Percentiles rank a stretch among this genome's conserved stretches.
These are phyloP conservation scores for Dothistroma pini DNA, from an alignment of 2,329 filamentous ascomycete species.

Conservation along the genomic window DNA sequence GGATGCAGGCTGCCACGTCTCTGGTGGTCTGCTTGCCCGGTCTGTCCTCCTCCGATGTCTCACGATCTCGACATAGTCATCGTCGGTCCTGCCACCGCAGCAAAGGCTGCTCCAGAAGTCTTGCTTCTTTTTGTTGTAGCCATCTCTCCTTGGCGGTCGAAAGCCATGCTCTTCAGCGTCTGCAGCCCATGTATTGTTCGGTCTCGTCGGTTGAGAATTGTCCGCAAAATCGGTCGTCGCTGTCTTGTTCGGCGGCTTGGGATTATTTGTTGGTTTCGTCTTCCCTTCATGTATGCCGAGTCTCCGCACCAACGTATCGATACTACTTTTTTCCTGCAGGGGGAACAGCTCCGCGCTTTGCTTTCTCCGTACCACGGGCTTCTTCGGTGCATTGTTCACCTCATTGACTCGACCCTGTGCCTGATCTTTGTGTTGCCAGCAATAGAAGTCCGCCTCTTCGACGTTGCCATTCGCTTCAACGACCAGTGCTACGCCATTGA, in stretches of 20 bases:
- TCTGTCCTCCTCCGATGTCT: constrained; percentile 38
- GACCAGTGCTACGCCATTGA: constrained; percentile 39
- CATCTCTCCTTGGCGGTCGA: constrained; percentile 8
- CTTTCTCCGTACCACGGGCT: constrained; percentile 13
- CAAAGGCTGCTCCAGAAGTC: constrained; percentile 45
- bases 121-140: constrained; percentile 32
- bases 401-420: constrained; percentile 44
- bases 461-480: constrained; percentile 53
- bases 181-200: background rate
- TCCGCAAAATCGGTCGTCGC: constrained; percentile 15
- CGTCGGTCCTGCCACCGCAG: constrained; percentile 38
- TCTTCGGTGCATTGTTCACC: constrained; percentile 18
- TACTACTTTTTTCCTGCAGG: constrained; percentile 65
- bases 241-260: constrained; percentile 14
- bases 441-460: constrained; percentile 64
- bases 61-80: constrained; percentile 45
- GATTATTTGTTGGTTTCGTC: background rate
- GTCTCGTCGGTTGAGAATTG: background rate
- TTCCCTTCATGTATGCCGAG: constrained; percentile 51
- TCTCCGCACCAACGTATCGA: constrained; percentile 81
- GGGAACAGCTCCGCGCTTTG: constrained; percentile 49
- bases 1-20: background rate
- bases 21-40: constrained; percentile 17
- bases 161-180: constrained; percentile 8
- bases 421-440: constrained; percentile 95